Evolutionary conservation across 2,329 filamentous ascomycete species (phyloP).

Genomic region (Colletotrichum camelliae): DNA sequence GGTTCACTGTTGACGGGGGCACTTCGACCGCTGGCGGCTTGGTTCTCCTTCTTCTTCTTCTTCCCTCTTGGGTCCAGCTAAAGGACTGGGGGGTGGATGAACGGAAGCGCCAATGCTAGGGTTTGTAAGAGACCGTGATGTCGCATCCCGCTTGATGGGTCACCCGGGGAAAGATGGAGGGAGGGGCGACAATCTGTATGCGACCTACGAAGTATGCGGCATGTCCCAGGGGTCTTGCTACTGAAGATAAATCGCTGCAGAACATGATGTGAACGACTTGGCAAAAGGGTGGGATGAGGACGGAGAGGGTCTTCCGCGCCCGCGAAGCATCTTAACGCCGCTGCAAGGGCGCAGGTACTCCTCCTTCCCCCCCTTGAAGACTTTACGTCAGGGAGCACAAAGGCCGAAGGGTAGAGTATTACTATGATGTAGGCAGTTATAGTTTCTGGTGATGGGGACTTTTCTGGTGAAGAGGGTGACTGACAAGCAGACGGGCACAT

Average conservation of each 20-base stretch:
- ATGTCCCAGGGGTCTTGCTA: not conserved
- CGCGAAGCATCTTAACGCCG: not conserved
- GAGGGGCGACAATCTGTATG: not conserved
- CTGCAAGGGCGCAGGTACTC: not conserved
- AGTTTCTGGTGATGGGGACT: not conserved
- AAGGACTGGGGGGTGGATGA: not conserved
- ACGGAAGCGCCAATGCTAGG: not conserved
- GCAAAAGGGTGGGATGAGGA: not conserved
- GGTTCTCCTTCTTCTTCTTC: not conserved
- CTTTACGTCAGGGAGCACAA: not conserved
- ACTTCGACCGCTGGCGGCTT: not conserved
- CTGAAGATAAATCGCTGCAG: not conserved
- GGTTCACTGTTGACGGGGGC: not conserved
- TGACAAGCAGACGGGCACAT: not conserved
- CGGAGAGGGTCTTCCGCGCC: not conserved
- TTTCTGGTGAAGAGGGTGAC: not conserved
- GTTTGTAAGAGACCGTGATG: not conserved
- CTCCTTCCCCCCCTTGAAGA: not conserved
- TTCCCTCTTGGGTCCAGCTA: not conserved
- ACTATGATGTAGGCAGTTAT: not conserved
- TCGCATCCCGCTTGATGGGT: constrained; percentile 13
- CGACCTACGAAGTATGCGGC: not conserved
- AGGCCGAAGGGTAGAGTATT: not conserved
- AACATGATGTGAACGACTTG: not conserved
- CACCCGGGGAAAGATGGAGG: constrained; percentile 2